A percentile compares a stretch with the other conserved stretches of the same genome.
Evolutionary conservation across 371 early-diverging fungal genomes (phyloP).

Genomic region (Mucor mucedo): DNA sequence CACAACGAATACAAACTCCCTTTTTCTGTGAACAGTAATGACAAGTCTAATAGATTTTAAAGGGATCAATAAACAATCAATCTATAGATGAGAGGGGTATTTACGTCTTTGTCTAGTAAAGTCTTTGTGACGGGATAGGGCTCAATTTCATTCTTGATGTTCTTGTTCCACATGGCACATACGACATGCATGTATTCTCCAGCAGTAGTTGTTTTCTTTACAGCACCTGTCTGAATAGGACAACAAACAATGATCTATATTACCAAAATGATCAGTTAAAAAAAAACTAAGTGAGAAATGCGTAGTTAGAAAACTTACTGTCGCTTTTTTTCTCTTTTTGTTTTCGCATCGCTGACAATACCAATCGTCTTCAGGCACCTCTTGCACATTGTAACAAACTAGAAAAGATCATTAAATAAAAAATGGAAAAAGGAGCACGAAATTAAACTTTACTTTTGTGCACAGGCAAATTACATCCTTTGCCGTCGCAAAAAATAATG

Average conservation of each 20-base stretch:
- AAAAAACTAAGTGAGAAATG: neutral
- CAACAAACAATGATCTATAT: conserved; percentile 60
- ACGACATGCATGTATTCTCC: conserved; percentile 64
- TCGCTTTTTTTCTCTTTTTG: conserved; percentile 36
- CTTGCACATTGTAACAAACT: conserved; percentile 55
- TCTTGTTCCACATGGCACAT: conserved; percentile 60
- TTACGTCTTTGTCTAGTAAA: conserved; percentile 34
- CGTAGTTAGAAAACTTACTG: conserved; percentile 32
- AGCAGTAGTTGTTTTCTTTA: conserved; percentile 54
- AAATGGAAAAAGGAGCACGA: neutral
- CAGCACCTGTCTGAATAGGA: conserved; percentile 50
- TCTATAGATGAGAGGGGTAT: neutral
- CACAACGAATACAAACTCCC: conserved; percentile 45
- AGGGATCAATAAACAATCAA: neutral
- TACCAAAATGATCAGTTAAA: too few relatives aligned
- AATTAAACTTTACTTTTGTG: conserved; percentile 46
- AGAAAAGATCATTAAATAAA: neutral
- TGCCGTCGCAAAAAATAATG: conserved; percentile 63
- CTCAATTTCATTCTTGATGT: conserved; percentile 41
- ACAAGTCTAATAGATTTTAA: conserved; percentile 28
- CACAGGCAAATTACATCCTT: conserved; percentile 60
- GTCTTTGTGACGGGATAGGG: conserved; percentile 41
- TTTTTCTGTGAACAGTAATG: conserved; percentile 33
- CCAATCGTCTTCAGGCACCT: conserved; percentile 60
- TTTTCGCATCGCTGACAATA: conserved; percentile 60